Evolutionary conservation across 768 basidiomycete genomes (phyloP).

Genomic region (Xerocomellus amylosporus): DNA sequence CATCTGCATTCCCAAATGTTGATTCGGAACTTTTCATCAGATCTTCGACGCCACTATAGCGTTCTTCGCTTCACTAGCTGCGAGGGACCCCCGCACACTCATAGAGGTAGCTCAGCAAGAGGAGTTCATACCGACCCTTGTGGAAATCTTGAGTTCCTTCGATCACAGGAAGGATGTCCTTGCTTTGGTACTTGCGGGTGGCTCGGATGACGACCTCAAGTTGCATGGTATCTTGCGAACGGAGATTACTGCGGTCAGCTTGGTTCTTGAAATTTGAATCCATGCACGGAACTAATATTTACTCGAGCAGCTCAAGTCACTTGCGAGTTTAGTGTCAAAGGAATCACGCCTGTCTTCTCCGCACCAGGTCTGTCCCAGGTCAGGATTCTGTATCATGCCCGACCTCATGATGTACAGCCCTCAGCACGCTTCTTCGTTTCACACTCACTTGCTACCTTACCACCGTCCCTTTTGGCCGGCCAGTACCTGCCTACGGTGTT

Average conservation of each 20-base stretch:
- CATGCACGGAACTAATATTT: slow-evolving; percentile 5
- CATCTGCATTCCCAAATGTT: background rate
- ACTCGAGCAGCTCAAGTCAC: slow-evolving; percentile 31
- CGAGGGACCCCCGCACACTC: slow-evolving; percentile 56
- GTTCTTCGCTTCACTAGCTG: slow-evolving; percentile 60
- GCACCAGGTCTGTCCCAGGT: slow-evolving; percentile 16
- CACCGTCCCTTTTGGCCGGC: slow-evolving; percentile 41
- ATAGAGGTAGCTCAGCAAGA: slow-evolving; percentile 47
- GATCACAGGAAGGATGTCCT: slow-evolving; percentile 48
- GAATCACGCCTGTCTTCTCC: slow-evolving; percentile 30
- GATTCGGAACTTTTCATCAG: slow-evolving; percentile 32
- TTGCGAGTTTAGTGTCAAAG: slow-evolving; percentile 36
- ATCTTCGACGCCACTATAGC: slow-evolving; percentile 62
- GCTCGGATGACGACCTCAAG: slow-evolving; percentile 45
- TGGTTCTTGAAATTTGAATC: background rate
- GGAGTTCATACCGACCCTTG: slow-evolving; percentile 41
- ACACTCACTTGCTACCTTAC: slow-evolving; percentile 46
- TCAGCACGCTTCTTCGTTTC: slow-evolving; percentile 55
- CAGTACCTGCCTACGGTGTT: slow-evolving; percentile 33
- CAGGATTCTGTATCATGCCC: background rate
- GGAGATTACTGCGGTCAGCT: slow-evolving; percentile 54
- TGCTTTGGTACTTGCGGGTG: slow-evolving; percentile 35
- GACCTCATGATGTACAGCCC: slow-evolving; percentile 35
- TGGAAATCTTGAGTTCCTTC: slow-evolving; percentile 38
- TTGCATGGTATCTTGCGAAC: slow-evolving; percentile 52